Evolutionary conservation across 164 flowering plant species (phyloP).

Genomic region (Buxus sempervirens): DNA sequence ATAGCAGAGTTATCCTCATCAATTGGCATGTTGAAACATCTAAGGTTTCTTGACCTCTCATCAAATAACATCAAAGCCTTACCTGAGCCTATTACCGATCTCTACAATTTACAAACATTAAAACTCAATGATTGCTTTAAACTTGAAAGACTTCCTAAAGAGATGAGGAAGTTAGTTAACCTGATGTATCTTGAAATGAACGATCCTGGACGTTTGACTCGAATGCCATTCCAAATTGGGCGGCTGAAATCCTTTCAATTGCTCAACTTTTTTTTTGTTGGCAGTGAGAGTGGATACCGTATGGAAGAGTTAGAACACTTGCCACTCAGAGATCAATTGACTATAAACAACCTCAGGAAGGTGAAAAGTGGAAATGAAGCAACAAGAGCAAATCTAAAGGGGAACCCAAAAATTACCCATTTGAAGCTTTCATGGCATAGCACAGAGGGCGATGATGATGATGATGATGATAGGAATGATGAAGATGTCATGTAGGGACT

Average conservation of each 20-base stretch:
- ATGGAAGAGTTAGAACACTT: slow-evolving; percentile 2
- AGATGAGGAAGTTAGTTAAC: slow-evolving; percentile 7
- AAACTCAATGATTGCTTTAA: neutral
- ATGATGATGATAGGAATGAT: neutral
- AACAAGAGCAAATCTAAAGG: neutral
- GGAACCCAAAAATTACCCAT: neutral
- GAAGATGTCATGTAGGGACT: slow-evolving; percentile 12
- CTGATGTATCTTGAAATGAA: slow-evolving; percentile 10
- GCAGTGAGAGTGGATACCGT: neutral
- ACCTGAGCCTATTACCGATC: slow-evolving; percentile 7
- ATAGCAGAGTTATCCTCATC: neutral
- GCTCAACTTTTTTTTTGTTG: slow-evolving; percentile 9
- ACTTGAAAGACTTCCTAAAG: slow-evolving; percentile 13
- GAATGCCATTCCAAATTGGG: neutral
- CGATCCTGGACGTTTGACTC: neutral
- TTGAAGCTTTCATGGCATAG: neutral
- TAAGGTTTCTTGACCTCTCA: slow-evolving; percentile 10
- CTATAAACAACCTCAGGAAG: neutral
- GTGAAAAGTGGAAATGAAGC: slow-evolving; percentile 10
- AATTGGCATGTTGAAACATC: neutral
- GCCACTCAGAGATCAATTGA: slow-evolving; percentile 1
- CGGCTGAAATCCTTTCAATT: slow-evolving; percentile 15
- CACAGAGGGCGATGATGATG: neutral
- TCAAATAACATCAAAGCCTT: neutral
- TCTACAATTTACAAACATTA: slow-evolving; percentile 9